Percentiles rank a stretch among this genome's conserved stretches.
Evolutionary conservation across 2,329 filamentous ascomycete genomes (phyloP).

Genomic region (Shiraia bambusicola): DNA sequence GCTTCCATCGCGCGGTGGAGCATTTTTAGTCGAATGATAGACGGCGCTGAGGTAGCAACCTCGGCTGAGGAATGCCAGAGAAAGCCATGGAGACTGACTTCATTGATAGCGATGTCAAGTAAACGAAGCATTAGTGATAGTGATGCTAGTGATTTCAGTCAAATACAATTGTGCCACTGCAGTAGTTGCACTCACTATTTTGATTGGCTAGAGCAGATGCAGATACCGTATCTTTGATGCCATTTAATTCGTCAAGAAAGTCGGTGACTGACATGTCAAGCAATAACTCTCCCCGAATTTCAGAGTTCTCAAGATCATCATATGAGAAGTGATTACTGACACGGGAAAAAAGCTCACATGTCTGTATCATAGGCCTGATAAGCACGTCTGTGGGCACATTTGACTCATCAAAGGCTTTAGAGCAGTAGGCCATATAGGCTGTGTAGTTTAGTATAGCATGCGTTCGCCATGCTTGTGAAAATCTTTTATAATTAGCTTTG

Average conservation of each 20-base stretch:
- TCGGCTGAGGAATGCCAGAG: constrained; percentile 13
- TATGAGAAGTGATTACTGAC: constrained; percentile 26
- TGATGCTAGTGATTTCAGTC: not conserved
- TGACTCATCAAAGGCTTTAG: constrained; percentile 8
- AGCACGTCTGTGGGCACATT: constrained; percentile 17
- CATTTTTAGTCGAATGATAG: constrained; percentile 8
- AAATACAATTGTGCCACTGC: not conserved
- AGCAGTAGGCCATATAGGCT: constrained; percentile 20
- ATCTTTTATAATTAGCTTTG: constrained; percentile 10
- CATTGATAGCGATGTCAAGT: constrained; percentile 21
- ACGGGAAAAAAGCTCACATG: constrained; percentile 19
- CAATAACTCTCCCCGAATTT: constrained; percentile 19
- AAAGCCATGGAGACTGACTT: constrained; percentile 18
- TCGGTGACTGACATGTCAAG: constrained; percentile 16
- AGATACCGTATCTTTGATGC: constrained; percentile 6
- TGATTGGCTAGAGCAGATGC: not conserved
- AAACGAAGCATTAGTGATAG: constrained; percentile 1
- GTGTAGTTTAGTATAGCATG: constrained; percentile 17
- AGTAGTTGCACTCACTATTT: constrained; percentile 3
- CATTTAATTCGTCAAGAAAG: constrained; percentile 18
- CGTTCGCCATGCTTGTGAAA: constrained; percentile 24
- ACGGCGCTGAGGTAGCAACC: not conserved
- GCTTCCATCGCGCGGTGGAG: constrained; percentile 13
- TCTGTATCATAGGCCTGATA: constrained; percentile 19
- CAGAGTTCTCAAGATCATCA: constrained; percentile 23